Evolutionary conservation across 441 rosid genomes (phyloP), one percentile per base, ranked within the genome.

Genomic region (Bocquillonia castaneifolia): DNA sequence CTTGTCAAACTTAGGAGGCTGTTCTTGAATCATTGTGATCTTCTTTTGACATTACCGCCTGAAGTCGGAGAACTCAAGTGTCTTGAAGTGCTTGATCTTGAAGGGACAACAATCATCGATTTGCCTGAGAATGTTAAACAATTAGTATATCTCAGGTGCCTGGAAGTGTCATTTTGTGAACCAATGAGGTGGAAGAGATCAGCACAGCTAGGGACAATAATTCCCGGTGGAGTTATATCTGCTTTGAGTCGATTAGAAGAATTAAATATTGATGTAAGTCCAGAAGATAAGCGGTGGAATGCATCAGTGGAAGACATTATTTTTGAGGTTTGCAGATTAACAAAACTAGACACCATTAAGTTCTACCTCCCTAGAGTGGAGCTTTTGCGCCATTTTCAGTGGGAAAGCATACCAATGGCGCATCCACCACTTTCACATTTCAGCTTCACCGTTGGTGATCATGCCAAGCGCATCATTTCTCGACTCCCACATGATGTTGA

Each of bases 1-100:
- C 66, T 77, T 67, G 56, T 36, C 14, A 1, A 18, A 6, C 73
- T 69, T 1, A 39, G 34, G 23, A 72, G 42, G 0, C 45, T 80
- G 25, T 61, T 64, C 58, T 15, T 80, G 28, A 71, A 29, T 2
- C n/a, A 54, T n/a, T 76, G 72, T 44, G 20, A 42, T 0, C 54
- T 65, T n/a, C 23, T 77, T 28, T 48, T 17, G 40, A 54, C 29
- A 15, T 60, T 80, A 0, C 59, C 78, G 6, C 61, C 77, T 1
- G 15, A 66, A 23, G 66, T 80, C 54, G 76, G 74, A 50, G 22
- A 62, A 36, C 74, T 66, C 18, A 10, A 25, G 32, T 31, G 66
- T 47, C 80, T 80, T 2, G 78, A 71, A 70, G 59, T 69, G 3
- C 68, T 80, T 9, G 78, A 79, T 74, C 66, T 71, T 62, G 63